Evolutionary conservation across 2,329 filamentous ascomycete species (phyloP), one percentile per base, ranked within the genome.

Genomic region (Trichoderma arundinaceum): DNA sequence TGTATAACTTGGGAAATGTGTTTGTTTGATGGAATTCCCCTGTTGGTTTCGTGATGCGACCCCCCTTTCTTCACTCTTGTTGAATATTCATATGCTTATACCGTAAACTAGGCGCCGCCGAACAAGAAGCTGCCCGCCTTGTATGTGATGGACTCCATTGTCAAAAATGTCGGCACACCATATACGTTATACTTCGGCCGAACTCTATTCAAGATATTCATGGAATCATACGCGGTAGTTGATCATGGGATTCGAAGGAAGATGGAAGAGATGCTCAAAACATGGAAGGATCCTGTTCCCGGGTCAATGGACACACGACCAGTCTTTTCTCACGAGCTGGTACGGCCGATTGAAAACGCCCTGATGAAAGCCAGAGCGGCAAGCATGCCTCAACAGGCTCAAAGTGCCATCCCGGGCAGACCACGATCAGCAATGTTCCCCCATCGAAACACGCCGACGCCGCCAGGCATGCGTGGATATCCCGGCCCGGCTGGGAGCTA

Each of bases 151-250:
- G 95, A 99, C 80, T 98, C 94, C 15, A 94, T 99, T 68, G 94
- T 96, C 75, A 99, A 99, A 80, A 98, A 99, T 82, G 93, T 99
- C 68, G 95, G 95, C 68, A 97, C 94, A 0, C 95, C 95, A 7
- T 99, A 99, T 78, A 98, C 94, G 0, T 84, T 98, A 12, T 98
- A 97, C 77, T 91, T 99, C 70, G 92, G 94, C 60, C 90, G 92
- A 46, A 94, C 94, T 74, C 86, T 99, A 44, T 98, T 94, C 79
- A 87, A 90, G 72, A 98, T 92, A 4, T 99, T 97, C 76, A 97
- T 98, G 93, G 92, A 96, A 73, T 92, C 95, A 43, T 99, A 98
- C 76, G 91, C 91, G 3, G 86, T 96, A 67, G 94, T 98, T 68
- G 93, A 97, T 73, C 86, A 86, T 69, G 84, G 85, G 67, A 93